Conservation (phyloP, 139 green algal genomes). For the Raphidocelis subcapitata region DNA sequence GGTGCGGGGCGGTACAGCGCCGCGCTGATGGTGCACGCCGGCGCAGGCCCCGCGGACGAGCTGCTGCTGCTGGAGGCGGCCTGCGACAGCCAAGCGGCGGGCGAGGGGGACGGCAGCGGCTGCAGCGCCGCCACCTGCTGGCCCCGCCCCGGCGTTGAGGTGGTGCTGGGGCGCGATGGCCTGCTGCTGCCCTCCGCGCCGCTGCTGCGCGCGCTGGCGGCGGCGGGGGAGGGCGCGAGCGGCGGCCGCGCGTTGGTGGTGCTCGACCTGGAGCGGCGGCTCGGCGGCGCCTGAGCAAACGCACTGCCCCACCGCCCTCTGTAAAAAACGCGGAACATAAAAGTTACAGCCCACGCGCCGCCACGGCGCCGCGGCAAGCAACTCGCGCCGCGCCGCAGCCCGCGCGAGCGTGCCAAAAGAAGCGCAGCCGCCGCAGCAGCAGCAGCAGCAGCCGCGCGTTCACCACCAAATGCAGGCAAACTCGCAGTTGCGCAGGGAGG, state of each 20-base stretch:
- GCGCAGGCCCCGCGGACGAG: constrained; percentile 16
- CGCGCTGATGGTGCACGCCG: constrained; percentile 17
- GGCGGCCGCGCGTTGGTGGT: constrained; percentile 7
- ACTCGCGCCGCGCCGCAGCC: background rate
- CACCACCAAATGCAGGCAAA: constrained; percentile 32
- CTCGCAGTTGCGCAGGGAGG: constrained; percentile 65
- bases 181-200: background rate
- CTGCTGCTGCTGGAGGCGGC: constrained; percentile 15
- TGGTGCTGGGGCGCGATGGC: background rate
- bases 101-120: background rate
- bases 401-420: too few species aligned
- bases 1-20: constrained; percentile 33
- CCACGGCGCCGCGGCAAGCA: background rate
- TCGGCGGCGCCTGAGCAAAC: background rate
- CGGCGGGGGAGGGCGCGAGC: background rate
- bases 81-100: background rate
- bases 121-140: background rate
- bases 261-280: constrained; percentile 11
- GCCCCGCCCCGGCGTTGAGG: background rate
- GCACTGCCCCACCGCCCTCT: background rate
- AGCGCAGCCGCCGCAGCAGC: background rate
- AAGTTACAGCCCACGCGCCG: background rate
- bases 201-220: background rate
- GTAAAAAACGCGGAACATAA: background rate
- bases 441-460: background rate